A percentile compares a stretch with the other conserved stretches of the same genome.
These are phyloP conservation scores for Austroboletus eburneus DNA, from an alignment of 768 basidiomycete genomes.

Conservation along the genomic window DNA sequence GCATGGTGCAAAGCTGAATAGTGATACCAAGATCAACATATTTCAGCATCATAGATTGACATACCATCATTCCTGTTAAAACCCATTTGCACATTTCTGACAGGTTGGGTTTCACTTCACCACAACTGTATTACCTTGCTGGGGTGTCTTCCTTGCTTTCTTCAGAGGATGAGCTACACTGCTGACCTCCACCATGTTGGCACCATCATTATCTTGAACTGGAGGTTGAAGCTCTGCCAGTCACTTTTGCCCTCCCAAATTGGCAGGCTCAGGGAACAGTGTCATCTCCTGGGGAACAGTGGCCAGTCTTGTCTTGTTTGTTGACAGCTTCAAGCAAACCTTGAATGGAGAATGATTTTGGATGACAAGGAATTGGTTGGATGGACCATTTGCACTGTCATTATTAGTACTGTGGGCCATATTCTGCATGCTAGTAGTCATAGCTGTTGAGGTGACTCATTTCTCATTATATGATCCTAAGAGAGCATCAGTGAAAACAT, in stretches of 20 bases:
- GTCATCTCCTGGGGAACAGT: background rate
- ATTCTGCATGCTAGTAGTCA: background rate
- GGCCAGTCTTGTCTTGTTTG: background rate
- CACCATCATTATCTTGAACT: background rate
- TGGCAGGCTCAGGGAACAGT: background rate
- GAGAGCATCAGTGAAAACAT: background rate
- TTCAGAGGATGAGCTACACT: background rate
- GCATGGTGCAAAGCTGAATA: no score
- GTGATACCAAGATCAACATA: background rate
- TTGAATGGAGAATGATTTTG: background rate
- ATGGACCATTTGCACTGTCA: background rate
- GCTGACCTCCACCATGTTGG: background rate
- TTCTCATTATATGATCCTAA: background rate
- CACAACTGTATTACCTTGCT: background rate
- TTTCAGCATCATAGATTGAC: background rate
- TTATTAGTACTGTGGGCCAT: background rate
- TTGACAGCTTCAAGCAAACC: background rate
- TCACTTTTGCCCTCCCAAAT: background rate
- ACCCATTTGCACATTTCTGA: conserved; percentile 1
- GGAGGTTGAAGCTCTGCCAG: background rate
- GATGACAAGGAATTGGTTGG: background rate
- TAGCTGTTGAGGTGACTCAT: background rate
- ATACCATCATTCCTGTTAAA: background rate
- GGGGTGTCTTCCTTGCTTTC: background rate
- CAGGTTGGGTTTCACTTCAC: background rate